Base-by-base conservation (phyloP, 148 eudicot genomes). In the Beta vulgaris region DNA sequence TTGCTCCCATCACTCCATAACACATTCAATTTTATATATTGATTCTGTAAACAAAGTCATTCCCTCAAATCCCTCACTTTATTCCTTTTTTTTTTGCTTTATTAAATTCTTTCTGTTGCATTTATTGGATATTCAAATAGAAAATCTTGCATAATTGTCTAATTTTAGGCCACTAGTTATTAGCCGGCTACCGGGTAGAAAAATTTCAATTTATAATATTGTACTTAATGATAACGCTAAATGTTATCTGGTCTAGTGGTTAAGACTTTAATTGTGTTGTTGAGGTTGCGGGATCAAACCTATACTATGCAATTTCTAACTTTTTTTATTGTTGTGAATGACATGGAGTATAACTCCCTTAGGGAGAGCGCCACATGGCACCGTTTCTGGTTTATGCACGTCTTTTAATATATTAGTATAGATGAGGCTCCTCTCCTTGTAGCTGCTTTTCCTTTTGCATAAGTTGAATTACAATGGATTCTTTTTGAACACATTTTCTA, bases 401-500 rank as follows among this genome's bases (percentile, higher is more conserved):
- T n/a, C n/a, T n/a, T n/a, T n/a, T n/a, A n/a, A n/a, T n/a, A n/a
- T n/a, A n/a, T n/a, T n/a, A n/a, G n/a, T n/a, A n/a, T n/a, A 58
- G 69, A 55, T 75, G 51, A 36, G 28, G 37, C 54, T 19, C 21
- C 57, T 74, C 15, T 61, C 16, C 57, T 34, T 42, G 54, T 71
- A 29, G 46, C 32, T 28, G 14, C n/a, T 43, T 28, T 34, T 4
- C 21, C 58, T 73, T 67, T 23, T 39, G 64, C 54, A 37, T 6
- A 21, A 51, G 65, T n/a, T 60, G 28, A 69, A 79, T 65, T 55
- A 21, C 43, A 65, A 26, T 67, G 57, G 62, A 32, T 23, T 57
- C 70, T 55, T 57, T 65, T 44, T 73, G 19, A 69, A 72, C 51
- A 58, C 64, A 21, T 10, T 51, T 72, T 36, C 76, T 44, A 23